Evolutionary conservation across 2,329 filamentous ascomycete genomes (phyloP).

Genomic region (Exophiala alcalophila): DNA sequence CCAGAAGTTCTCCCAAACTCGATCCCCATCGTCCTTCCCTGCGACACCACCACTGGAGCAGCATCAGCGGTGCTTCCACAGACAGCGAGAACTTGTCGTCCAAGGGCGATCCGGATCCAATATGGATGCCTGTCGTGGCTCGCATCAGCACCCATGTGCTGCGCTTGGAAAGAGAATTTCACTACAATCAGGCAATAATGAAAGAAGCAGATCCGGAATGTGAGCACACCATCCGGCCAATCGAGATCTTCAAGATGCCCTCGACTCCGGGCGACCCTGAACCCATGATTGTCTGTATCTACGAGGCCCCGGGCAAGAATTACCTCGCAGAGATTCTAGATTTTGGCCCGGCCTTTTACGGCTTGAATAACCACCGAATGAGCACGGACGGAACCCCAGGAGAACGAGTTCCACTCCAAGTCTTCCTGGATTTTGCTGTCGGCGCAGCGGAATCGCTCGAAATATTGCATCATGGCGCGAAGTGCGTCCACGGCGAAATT

Average conservation of each 20-base stretch:
- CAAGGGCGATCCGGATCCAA: constrained; percentile 38
- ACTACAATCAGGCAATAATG: constrained; percentile 72
- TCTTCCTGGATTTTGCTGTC: constrained; percentile 87
- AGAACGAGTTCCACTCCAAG: constrained; percentile 65
- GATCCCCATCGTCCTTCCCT: constrained; percentile 40
- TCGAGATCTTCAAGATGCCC: constrained; percentile 73
- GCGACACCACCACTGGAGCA: constrained; percentile 48
- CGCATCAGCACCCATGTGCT: constrained; percentile 78
- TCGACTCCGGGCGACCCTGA: constrained; percentile 66
- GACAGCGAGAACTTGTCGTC: constrained; percentile 45
- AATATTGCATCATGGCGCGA: constrained; percentile 83
- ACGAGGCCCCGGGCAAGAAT: constrained; percentile 73
- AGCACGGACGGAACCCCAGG: constrained; percentile 48
- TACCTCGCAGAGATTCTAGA: constrained; percentile 64
- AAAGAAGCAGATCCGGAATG: constrained; percentile 68
- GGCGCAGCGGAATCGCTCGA: constrained; percentile 83
- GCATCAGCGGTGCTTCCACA: constrained; percentile 47
- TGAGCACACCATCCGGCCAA: constrained; percentile 72
- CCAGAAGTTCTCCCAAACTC: constrained; percentile 43
- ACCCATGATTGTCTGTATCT: constrained; percentile 74
- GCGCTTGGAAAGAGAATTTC: constrained; percentile 81
- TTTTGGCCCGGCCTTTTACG: constrained; percentile 73
- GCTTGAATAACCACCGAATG: constrained; percentile 47
- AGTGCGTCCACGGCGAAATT: constrained; percentile 86
- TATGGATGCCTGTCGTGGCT: constrained; percentile 67